These are phyloP conservation scores for Kwoniella dejecticola DNA, from an alignment of 768 basidiomycete genomes.

Conservation along the genomic window DNA sequence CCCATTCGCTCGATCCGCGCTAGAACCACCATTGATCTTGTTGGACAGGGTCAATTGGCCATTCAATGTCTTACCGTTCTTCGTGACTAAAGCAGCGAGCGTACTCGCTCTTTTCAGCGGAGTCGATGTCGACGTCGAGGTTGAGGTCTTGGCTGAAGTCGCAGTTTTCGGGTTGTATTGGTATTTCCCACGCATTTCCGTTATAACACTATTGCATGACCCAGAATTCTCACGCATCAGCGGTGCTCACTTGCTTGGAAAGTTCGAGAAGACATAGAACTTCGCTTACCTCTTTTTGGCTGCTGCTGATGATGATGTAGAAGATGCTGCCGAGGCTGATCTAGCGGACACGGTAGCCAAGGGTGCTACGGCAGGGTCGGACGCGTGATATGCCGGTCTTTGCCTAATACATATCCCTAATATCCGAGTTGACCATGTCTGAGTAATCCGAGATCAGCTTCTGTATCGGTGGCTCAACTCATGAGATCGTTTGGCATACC, in stretches of 20 bases:
- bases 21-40: no score
- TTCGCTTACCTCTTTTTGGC: no score
- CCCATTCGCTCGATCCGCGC: background rate
- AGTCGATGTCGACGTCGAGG: background rate
- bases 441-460: background rate
- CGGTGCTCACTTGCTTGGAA: background rate
- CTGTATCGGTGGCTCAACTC: background rate
- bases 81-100: slow-evolving; percentile 2
- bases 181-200: slow-evolving; percentile 13
- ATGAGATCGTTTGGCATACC: background rate
- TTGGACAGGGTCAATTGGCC: slow-evolving; percentile 10
- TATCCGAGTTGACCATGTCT: slow-evolving; percentile 19
- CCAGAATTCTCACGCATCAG: background rate
- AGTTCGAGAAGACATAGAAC: background rate
- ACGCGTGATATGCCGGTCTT: slow-evolving; percentile 19
- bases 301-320: no score
- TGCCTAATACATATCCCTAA: slow-evolving; percentile 21
- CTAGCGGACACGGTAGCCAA: slow-evolving; percentile 9
- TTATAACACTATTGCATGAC: background rate
- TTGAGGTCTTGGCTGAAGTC: background rate
- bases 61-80: background rate
- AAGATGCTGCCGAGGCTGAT: background rate
- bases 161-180: slow-evolving; percentile 6
- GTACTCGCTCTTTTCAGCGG: slow-evolving; percentile 7
- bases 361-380: slow-evolving; percentile 9